Base-by-base conservation (phyloP, 2,329 filamentous ascomycete species). In the Trichocomaceae sp. region DNA sequence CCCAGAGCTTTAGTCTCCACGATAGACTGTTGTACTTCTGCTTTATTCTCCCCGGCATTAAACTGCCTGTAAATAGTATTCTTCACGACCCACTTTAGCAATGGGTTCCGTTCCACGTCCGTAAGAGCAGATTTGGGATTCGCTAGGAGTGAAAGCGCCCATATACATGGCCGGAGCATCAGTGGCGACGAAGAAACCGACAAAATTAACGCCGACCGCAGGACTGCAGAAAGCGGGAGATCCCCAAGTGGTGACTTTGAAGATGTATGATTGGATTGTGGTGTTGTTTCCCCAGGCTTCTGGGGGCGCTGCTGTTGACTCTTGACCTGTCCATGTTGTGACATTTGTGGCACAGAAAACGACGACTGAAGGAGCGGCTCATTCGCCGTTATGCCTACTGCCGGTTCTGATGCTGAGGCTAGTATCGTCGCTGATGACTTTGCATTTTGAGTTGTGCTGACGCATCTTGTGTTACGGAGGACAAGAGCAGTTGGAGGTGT, bases 151-250 rank as follows among this genome's bases (percentile, higher is more conserved):
- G 79, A 81, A 69, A 95, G 87, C 49, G 87, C 74, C 56, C 79
- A 79, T 52, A 95, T 80, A 41, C 86, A 92, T 1, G 88, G 85
- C 12, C 78, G 76, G 7, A 95, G 80, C 0, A 96, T 80, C 4
- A 85, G 53, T 5, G 66, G 39, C 1, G 69, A 71, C 5, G 69
- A 72, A 0, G 69, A 72, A 29, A 71, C 61, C 13, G 69, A 70
- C 6, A 72, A 61, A 3, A 72, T 66, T 44, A 72, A 56, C 45
- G 72, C 54, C 15, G 69, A 72, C 31, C 69, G 67, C 33, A 72
- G 44, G n/a, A 72, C 65, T 6, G 67, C 65, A 2, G 69, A 69
- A 5, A 73, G 60, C 9, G 69, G 69, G 8, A 73, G 64, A 29
- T 69, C 67, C 13, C 68, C 63, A 22, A 72, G 58, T 6, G 68